Conservation (phyloP, 805 yeast genomes). For the Wickerhamomyces silvicola region DNA sequence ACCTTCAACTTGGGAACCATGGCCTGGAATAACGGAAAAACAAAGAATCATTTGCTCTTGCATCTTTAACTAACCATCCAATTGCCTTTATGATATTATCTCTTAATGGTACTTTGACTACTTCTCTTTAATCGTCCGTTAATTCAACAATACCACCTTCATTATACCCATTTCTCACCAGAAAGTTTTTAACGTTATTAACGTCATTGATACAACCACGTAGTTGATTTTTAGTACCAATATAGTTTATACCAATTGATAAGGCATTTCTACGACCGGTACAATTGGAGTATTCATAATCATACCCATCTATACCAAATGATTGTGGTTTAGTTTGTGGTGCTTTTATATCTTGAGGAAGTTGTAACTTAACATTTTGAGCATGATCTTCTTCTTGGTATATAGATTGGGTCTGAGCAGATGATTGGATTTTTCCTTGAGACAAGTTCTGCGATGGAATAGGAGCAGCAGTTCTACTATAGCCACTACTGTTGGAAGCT, state of each 20-base stretch:
- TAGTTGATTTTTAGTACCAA: constrained; percentile 53
- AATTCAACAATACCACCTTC: constrained; percentile 52
- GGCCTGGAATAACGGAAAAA: constrained; percentile 85
- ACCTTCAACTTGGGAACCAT: constrained; percentile 73
- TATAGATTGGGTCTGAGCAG: constrained; percentile 13
- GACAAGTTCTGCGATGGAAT: constrained; percentile 11
- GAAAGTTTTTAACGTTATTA: constrained; percentile 36
- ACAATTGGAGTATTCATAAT: constrained; percentile 61
- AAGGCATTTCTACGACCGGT: constrained; percentile 70
- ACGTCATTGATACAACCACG: constrained; percentile 82
- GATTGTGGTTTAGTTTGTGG: constrained; percentile 15
- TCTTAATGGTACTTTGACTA: constrained; percentile 53
- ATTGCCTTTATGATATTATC: constrained; percentile 70
- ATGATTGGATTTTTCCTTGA: constrained; percentile 7
- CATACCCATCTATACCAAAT: constrained; percentile 17
- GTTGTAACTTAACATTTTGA: constrained; percentile 2
- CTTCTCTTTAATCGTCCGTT: constrained; percentile 48
- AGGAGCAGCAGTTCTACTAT: constrained; percentile 8
- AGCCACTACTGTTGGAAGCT: constrained; percentile 4
- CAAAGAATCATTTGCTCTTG: constrained; percentile 69
- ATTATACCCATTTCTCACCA: constrained; percentile 39
- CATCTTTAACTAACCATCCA: constrained; percentile 74
- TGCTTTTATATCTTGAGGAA: constrained; percentile 3
- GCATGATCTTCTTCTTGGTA: constrained; percentile 7
- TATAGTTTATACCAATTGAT: constrained; percentile 72